These are phyloP conservation scores for Davidsoniella eucalypti DNA, from an alignment of 2,329 filamentous ascomycete species.

Conservation along the genomic window DNA sequence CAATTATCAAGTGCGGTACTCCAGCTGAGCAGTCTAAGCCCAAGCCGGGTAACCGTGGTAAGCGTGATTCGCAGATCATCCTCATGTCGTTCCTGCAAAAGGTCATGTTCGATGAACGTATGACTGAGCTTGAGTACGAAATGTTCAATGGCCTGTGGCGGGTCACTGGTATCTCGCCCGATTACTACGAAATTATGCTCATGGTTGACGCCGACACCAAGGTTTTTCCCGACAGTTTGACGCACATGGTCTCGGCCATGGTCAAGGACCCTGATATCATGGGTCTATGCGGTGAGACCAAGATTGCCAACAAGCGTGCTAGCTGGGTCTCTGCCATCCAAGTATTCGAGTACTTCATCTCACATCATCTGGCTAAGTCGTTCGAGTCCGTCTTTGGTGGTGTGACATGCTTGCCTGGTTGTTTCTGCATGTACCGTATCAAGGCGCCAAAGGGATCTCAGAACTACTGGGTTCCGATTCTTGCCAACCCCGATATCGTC, in stretches of 20 bases:
- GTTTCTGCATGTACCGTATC: slow-evolving; percentile 99
- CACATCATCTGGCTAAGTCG: slow-evolving; percentile 88
- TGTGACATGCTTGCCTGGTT: slow-evolving; percentile 95
- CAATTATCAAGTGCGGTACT: slow-evolving; percentile 89
- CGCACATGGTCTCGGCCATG: slow-evolving; percentile 98
- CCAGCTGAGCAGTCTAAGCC: slow-evolving; percentile 64
- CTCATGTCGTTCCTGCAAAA: slow-evolving; percentile 99
- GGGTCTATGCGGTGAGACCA: slow-evolving; percentile 96
- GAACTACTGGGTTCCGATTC: slow-evolving; percentile 98
- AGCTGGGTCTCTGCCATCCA: slow-evolving; percentile 97
- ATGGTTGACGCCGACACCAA: slow-evolving; percentile 99
- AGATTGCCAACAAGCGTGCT: slow-evolving; percentile 94
- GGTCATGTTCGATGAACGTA: slow-evolving; percentile 99
- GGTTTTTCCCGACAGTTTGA: slow-evolving; percentile 94
- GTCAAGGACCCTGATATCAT: slow-evolving; percentile 98
- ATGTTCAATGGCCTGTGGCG: slow-evolving; percentile 99
- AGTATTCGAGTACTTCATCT: slow-evolving; percentile 99
- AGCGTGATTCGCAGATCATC: slow-evolving; percentile 97
- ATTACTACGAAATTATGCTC: slow-evolving; percentile 94
- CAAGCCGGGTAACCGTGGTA: slow-evolving; percentile 94
- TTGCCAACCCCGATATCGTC: slow-evolving; percentile 95
- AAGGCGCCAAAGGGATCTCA: slow-evolving; percentile 96
- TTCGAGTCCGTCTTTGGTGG: slow-evolving; percentile 98
- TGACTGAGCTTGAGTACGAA: slow-evolving; percentile 98
- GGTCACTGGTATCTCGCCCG: slow-evolving; percentile 91